Conservation (phyloP, 495 filamentous ascomycete genomes). For the Aspergillus indologenus region DNA sequence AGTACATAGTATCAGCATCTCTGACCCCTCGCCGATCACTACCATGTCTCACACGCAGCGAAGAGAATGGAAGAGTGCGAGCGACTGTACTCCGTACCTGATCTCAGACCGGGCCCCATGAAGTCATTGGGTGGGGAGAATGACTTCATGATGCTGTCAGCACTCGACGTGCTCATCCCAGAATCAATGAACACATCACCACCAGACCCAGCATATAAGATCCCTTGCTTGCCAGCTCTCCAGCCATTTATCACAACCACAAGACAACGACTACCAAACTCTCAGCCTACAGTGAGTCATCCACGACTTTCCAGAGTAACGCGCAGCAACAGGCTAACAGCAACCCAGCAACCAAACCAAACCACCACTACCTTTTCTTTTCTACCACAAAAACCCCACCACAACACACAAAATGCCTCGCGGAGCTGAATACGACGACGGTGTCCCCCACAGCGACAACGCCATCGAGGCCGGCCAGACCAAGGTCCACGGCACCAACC, state of each 20-base stretch:
- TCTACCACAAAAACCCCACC: slow-evolving; percentile 1
- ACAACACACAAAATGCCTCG: slow-evolving; percentile 43
- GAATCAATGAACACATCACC: slow-evolving; percentile 8
- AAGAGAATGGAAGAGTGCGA: background rate
- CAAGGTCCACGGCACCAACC: slow-evolving; percentile 41
- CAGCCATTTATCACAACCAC: background rate
- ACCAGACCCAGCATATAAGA: background rate
- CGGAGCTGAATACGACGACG: slow-evolving; percentile 50
- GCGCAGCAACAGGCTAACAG: no score
- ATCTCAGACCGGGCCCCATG: slow-evolving; percentile 15
- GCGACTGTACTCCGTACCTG: slow-evolving; percentile 4
- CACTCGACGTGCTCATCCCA: background rate
- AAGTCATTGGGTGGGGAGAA: slow-evolving; percentile 36
- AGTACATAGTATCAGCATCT: background rate
- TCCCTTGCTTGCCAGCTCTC: background rate
- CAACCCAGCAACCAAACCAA: background rate
- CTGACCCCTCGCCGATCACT: background rate
- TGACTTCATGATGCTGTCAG: slow-evolving; percentile 45
- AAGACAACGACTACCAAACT: background rate
- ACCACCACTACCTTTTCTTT: background rate
- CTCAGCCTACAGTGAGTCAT: background rate
- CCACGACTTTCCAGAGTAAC: background rate
- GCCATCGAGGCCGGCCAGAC: slow-evolving; percentile 44
- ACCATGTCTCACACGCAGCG: background rate
- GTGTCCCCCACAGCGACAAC: slow-evolving; percentile 49